Evolutionary conservation across 2,329 filamentous ascomycete species (phyloP), one percentile per base, ranked within the genome.

Genomic region (Fusarium sp.): DNA sequence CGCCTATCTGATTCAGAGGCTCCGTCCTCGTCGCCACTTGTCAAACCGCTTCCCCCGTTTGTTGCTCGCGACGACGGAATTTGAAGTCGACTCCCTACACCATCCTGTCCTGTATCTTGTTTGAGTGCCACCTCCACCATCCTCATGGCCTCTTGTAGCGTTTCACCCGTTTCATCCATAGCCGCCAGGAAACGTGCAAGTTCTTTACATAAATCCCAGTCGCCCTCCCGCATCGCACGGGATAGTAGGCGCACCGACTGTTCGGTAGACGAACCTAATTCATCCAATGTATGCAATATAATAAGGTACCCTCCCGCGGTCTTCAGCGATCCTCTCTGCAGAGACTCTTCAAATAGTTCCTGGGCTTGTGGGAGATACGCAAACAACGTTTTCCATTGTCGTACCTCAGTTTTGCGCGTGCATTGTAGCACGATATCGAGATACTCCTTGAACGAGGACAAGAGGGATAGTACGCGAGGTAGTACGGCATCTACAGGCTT

Each of bases 261-360:
- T 72, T 92, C 90, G 15, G 89, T 90, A 20, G 89, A 91, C 3
- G 89, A 85, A 12, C 85, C 87, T 41, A 92, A 79, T 77, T 92
- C 90, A 69, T 91, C 88, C 60, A 92, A 85, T 0, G 94, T 97
- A 76, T 99, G 95, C 36, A 99, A 83, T 36, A 99, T 92, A 18
- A 99, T 88, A n/a, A 99, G 85, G 78, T 98, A 99, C 1, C 97
- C 96, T 11, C 94, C 95, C 3, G 96, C 97, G 8, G 96, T 99
- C 80, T 98, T 98, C 50, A 99, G 83, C 6, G 91, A 92, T 4
- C 93, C 94, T 57, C 92, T 88, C 69, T 91, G 89, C 11, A 99
- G 82, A 6, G 94, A 95, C 78, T 97, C 93, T 78, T 99, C 95
- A 73, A 99, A 99, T 1, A 99, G 86, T 71, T 96, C 92, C 74